These are phyloP conservation scores for Cryptosporidium felis DNA, from an alignment of 169 alveolate genomes.

Conservation along the genomic window DNA sequence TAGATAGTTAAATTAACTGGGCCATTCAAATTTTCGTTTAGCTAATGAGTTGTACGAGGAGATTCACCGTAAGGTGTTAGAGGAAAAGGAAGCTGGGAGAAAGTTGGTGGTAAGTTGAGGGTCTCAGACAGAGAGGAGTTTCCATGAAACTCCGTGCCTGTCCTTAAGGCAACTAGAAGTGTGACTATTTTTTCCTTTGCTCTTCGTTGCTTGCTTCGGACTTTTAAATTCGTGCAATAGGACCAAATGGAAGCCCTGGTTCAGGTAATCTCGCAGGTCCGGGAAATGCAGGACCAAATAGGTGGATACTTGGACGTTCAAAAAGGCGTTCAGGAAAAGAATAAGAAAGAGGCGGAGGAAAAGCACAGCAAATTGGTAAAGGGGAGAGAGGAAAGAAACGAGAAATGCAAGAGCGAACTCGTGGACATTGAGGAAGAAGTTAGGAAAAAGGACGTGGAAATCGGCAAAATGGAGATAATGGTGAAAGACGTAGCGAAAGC, in stretches of 20 bases:
- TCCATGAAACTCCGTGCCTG: too few species aligned
- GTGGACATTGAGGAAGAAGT: not conserved
- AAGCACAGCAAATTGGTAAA: not conserved
- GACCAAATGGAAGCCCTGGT: constrained; percentile 4
- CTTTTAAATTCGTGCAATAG: too few species aligned
- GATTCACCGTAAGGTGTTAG: not conserved
- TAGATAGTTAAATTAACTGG: not conserved
- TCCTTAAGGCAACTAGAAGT: too few species aligned
- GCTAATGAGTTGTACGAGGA: not conserved
- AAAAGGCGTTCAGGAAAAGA: not conserved
- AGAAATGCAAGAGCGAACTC: not conserved
- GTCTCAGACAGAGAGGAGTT: too few species aligned
- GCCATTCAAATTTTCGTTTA: not conserved
- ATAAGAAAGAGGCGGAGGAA: not conserved
- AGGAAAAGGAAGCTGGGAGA: not conserved
- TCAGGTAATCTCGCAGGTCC: constrained; percentile 17
- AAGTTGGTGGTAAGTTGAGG: constrained; percentile 7
- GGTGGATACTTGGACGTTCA: not conserved
- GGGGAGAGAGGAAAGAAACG: not conserved
- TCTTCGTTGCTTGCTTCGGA: too few species aligned
- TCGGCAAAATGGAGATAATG: not conserved
- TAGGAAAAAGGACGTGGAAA: not conserved
- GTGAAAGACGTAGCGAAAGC: not conserved
- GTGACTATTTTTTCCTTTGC: too few species aligned
- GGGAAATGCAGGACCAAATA: constrained; percentile 24